Conservation (phyloP, 805 yeast species). For the Saccharomycopsis oosterbeekiorum region DNA sequence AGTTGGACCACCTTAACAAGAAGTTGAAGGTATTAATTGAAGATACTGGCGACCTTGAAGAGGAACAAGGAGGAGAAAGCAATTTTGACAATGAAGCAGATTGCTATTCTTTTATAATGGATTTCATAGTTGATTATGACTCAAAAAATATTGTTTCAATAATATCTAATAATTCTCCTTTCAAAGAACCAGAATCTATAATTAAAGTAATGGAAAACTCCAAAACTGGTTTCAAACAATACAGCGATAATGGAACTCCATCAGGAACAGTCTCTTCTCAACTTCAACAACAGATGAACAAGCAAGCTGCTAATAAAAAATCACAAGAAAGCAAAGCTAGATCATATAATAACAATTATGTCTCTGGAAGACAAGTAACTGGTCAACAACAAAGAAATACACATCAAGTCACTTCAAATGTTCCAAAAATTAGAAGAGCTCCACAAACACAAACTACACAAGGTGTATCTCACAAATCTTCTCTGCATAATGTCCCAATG, state of each 20-base stretch:
- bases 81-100: conserved; percentile 5
- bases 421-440: background rate
- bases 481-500: background rate
- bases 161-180: conserved; percentile 1
- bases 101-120: conserved; percentile 17
- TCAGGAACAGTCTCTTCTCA: background rate
- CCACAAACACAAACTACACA: background rate
- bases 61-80: background rate
- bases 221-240: background rate
- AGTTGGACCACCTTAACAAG: background rate
- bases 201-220: background rate
- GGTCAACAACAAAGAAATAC: background rate
- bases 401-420: background rate
- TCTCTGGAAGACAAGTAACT: background rate
- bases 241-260: background rate
- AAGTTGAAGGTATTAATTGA: background rate
- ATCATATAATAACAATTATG: background rate
- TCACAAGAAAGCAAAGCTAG: background rate
- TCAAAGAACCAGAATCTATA: background rate
- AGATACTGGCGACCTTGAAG: background rate
- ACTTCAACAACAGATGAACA: background rate
- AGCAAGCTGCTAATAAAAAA: background rate
- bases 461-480: background rate
- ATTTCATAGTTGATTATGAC: conserved; percentile 17
- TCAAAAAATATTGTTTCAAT: conserved; percentile 6